Conservation (phyloP, 2,329 filamentous ascomycete species). For the Balansia obtecta region DNA sequence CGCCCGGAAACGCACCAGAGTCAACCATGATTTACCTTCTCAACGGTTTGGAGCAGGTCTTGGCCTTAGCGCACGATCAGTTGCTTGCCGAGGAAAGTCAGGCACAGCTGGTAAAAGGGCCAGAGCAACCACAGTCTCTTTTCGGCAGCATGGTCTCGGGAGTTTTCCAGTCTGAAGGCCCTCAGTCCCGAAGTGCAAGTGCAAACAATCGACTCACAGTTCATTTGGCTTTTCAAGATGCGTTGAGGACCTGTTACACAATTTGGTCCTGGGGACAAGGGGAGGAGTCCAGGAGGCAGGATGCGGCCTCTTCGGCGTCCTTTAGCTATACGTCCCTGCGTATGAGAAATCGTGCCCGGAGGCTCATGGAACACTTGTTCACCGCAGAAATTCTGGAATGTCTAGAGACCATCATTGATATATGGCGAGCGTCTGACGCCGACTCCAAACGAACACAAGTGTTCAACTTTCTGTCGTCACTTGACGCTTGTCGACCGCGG, state of each 20-base stretch:
- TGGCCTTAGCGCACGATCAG: constrained; percentile 77
- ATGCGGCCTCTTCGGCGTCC: constrained; percentile 60
- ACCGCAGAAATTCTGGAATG: constrained; percentile 86
- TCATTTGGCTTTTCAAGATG: constrained; percentile 91
- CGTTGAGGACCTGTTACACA: constrained; percentile 77
- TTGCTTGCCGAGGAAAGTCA: constrained; percentile 65
- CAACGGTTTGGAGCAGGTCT: constrained; percentile 83
- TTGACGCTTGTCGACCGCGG: constrained; percentile 83
- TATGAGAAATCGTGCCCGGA: constrained; percentile 78
- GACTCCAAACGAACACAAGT: constrained; percentile 47
- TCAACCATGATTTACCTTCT: constrained; percentile 71
- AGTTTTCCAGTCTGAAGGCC: constrained; percentile 69
- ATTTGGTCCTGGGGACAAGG: constrained; percentile 91
- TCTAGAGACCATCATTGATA: constrained; percentile 75
- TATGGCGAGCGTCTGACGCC: constrained; percentile 53
- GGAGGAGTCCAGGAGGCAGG: constrained; percentile 44
- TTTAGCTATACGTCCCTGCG: constrained; percentile 84
- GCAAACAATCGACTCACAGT: constrained; percentile 91
- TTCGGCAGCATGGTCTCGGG: constrained; percentile 92
- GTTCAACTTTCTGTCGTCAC: constrained; percentile 76
- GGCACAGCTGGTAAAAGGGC: constrained; percentile 56
- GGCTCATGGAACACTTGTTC: constrained; percentile 86
- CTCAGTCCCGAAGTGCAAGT: constrained; percentile 67
- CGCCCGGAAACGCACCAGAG: constrained; percentile 36
- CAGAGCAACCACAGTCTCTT: constrained; percentile 74